Evolutionary conservation across 176 grass and related monocot species (phyloP).

Genomic region (Hyparrhenia diplandra): DNA sequence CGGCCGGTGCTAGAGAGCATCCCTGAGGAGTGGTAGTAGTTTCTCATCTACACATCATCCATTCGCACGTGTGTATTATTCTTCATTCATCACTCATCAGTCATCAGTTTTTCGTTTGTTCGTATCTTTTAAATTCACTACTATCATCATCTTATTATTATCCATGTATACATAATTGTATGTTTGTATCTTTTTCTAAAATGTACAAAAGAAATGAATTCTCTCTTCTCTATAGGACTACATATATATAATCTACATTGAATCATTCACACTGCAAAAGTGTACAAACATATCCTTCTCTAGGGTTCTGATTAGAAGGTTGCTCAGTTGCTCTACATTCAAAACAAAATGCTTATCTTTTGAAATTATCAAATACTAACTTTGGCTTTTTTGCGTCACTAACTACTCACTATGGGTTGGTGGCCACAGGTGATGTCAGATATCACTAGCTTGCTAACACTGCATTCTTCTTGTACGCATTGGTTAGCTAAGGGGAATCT

Average conservation of each 20-base stretch:
- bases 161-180: too few relatives aligned
- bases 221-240: neutral
- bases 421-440: neutral
- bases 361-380: neutral
- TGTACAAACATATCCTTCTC: neutral
- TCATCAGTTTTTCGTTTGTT: neutral
- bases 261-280: neutral
- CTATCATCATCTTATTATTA: neutral
- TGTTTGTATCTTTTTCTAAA: neutral
- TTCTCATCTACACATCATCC: neutral
- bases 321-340: neutral
- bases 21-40: constrained; percentile 33
- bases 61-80: neutral
- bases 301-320: neutral
- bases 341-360: neutral
- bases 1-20: constrained; percentile 53
- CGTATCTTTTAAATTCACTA: neutral
- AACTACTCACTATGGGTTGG: neutral
- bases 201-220: neutral
- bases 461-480: neutral
- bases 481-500: constrained; percentile 34
- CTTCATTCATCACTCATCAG: neutral
- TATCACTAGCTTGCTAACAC: neutral
- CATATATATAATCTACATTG: neutral
- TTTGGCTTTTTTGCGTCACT: constrained; percentile 21